A percentile compares a stretch with the other conserved stretches of the same genome.
Evolutionary conservation across 2,329 filamentous ascomycete genomes (phyloP).

Genomic region (Neonectria coccinea): DNA sequence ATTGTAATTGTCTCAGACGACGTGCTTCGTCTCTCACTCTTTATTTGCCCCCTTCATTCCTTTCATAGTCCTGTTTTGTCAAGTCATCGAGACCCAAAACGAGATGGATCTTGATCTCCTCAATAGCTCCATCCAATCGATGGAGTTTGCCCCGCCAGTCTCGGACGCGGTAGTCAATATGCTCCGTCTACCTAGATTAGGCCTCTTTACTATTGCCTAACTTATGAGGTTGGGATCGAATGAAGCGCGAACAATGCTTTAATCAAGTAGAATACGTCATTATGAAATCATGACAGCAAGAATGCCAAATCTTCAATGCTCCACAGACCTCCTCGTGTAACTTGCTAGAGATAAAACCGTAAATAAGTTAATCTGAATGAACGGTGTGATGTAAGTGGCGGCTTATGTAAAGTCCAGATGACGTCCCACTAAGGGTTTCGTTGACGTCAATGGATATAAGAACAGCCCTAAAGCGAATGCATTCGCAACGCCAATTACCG

Average conservation of each 20-base stretch:
- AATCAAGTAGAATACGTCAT: background rate
- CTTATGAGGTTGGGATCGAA: no score
- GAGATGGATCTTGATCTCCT: conserved; percentile 59
- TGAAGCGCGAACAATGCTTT: no score
- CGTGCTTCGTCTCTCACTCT: conserved; percentile 55
- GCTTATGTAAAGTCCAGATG: background rate
- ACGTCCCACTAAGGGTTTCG: background rate
- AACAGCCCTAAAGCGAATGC: background rate
- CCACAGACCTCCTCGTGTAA: background rate
- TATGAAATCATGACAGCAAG: no score
- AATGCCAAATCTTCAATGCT: no score
- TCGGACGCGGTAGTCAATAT: conserved; percentile 62
- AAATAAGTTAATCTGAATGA: no score
- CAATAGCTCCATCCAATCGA: conserved; percentile 61
- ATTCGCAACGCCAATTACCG: background rate
- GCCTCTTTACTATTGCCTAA: no score
- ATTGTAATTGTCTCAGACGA: conserved; percentile 49
- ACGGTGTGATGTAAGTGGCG: background rate
- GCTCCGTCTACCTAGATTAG: no score
- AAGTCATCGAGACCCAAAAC: conserved; percentile 60
- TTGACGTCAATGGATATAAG: background rate
- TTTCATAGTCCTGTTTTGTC: conserved; percentile 65
- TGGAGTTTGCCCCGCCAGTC: conserved; percentile 60
- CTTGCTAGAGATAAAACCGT: no score
- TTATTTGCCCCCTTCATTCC: conserved; percentile 65